phyloP scores from a whole-genome alignment of 495 filamentous ascomycete species.

The Bacidia gigantensis region DNA sequence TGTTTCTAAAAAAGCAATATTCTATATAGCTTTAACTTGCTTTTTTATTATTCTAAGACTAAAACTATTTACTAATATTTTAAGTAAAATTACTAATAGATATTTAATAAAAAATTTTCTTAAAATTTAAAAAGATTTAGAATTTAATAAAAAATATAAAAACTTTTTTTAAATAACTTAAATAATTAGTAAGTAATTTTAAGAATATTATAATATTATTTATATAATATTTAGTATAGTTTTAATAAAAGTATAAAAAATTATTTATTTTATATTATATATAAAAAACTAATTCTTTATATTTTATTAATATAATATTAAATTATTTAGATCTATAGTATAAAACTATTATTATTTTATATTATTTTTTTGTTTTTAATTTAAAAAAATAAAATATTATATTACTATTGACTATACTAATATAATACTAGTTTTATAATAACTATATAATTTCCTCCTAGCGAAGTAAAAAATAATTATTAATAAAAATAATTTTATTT shows the following conservation, averaged over 20 bases:
- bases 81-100: too few relatives aligned
- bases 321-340: background rate
- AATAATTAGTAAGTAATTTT: constrained; percentile 3
- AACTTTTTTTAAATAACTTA: background rate
- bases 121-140: background rate
- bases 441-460: constrained; percentile 6
- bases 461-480: background rate
- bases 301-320: constrained; percentile 2
- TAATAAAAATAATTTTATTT: constrained; percentile 4
- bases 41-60: too few relatives aligned
- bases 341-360: background rate
- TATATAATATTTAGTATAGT: constrained; percentile 2
- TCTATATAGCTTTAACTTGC: background rate
- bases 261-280: constrained; percentile 1
- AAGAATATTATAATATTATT: constrained; percentile 7
- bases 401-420: background rate
- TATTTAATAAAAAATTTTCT: too few relatives aligned
- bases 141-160: background rate
- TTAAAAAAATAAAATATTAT: background rate
- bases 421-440: background rate
- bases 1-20: background rate
- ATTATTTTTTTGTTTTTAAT: background rate
- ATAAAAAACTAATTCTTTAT: background rate
- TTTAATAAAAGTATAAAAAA: background rate
- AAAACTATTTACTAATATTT: too few relatives aligned